phyloP scores from a whole-genome alignment of 2,329 filamentous ascomycete species.

The Apiospora hydei region DNA sequence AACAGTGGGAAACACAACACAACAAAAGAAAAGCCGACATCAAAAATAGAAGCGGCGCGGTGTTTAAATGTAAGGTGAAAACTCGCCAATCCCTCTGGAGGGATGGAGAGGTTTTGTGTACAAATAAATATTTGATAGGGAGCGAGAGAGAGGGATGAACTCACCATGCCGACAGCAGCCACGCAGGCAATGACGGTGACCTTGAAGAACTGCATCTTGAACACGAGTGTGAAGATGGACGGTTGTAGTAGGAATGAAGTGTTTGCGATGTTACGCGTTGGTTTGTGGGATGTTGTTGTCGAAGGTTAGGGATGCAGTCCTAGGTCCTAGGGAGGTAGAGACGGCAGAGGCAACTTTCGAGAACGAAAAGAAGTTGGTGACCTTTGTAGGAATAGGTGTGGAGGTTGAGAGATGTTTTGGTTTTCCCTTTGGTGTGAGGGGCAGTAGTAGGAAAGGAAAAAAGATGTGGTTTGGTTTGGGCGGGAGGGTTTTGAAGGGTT shows the following conservation, averaged over 20 bases:
- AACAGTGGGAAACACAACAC: neutral
- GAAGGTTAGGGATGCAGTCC: neutral
- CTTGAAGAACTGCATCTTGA: slow-evolving; percentile 42
- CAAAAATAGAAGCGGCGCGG: neutral
- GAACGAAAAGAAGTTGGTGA: slow-evolving; percentile 5
- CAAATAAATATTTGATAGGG: neutral
- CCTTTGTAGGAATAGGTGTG: neutral
- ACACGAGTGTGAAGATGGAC: slow-evolving; percentile 8
- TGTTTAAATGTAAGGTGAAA: neutral
- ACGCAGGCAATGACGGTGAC: slow-evolving; percentile 34
- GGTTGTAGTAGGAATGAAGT: neutral
- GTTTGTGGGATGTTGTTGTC: neutral
- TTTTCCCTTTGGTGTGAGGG: neutral
- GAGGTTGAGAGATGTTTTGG: neutral
- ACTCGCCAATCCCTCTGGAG: neutral
- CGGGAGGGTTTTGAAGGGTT: slow-evolving; percentile 3
- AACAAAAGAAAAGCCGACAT: neutral
- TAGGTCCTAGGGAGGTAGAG: slow-evolving; percentile 1
- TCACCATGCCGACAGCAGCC: slow-evolving; percentile 38
- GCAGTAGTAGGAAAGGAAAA: neutral
- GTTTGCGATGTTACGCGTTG: neutral
- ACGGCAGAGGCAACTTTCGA: neutral
- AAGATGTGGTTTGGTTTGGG: neutral
- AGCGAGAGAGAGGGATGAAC: slow-evolving; percentile 19
- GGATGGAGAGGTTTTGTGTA: neutral